Evolutionary conservation across 2,329 filamentous ascomycete species (phyloP), one percentile per base, ranked within the genome.

Genomic region (Aspergillus aculeatus): DNA sequence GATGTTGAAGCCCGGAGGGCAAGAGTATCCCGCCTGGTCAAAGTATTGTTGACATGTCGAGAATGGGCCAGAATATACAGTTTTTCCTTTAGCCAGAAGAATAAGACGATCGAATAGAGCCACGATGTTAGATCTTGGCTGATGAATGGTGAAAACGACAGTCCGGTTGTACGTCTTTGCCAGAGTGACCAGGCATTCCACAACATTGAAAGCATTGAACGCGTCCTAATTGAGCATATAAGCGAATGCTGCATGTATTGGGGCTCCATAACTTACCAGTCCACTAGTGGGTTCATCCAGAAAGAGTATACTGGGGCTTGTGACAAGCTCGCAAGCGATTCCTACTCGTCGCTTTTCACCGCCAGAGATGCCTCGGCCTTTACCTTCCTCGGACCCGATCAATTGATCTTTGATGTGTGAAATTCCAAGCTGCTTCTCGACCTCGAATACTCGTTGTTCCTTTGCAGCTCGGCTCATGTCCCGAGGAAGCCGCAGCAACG

Each of bases 81-180:
- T 90, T 68, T 89, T 89, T 26, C 95, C 95, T 66, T 92, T 89
- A 2, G 95, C 95, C 48, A 99, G 82, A 14, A 99, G 85, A 56
- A 99, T 84, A n/a, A 99, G 83, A 58, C 94, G 88, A 73, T 99
- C 95, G 72, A 99, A 99, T 3, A 99, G 84, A 10, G 95, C 95
- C 23, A 98, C 95, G 70, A 99, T 99, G 76, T 99, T 99, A 11
- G 95, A 99, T 66, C 96, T 87, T 41, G 95, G 95, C 71, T 99
- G 95, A 75, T 99, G 95, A 64, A 99, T 99, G 14, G 95, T 99
- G 78, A 99, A 97, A 63, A 99, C 90, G 57, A 99, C 92, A 0
- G 96, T 99, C 62, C 96, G 86, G 78, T 97, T 96, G 80, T 98
- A 99, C 47, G 88, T 95, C 80, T 96, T 97, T 54, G 96, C 95